A percentile compares a stretch with the other conserved stretches of the same genome.
These are phyloP conservation scores for Erythrophleum ivorense DNA, from an alignment of 331 rosid genomes.

Conservation along the genomic window DNA sequence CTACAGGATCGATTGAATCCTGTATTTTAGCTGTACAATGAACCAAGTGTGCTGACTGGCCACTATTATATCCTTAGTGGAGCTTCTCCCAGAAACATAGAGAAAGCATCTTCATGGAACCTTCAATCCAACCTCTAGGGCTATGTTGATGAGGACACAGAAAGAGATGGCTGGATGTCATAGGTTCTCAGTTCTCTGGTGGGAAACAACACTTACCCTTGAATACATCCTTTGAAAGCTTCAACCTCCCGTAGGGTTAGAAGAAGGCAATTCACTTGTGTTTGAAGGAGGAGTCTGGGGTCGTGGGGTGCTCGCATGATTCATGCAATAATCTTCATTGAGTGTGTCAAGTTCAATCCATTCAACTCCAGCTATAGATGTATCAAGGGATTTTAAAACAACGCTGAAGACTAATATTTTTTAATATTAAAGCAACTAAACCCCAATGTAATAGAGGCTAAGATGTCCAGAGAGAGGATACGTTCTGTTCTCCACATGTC, in stretches of 20 bases:
- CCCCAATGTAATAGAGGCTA: slow-evolving; percentile 25
- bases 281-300: slow-evolving; percentile 53
- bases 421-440: not conserved
- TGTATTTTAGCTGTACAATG: slow-evolving; percentile 63
- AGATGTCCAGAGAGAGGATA: not conserved
- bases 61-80: not conserved
- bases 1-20: slow-evolving; percentile 43
- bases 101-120: slow-evolving; percentile 45
- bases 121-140: slow-evolving; percentile 57
- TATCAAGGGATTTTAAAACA: slow-evolving; percentile 52
- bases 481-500: slow-evolving; percentile 93
- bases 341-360: slow-evolving; percentile 69
- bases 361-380: slow-evolving; percentile 63
- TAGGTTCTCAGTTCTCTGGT: slow-evolving; percentile 40
- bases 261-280: slow-evolving; percentile 51
- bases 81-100: slow-evolving; percentile 33
- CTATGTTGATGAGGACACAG: not conserved
- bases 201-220: slow-evolving; percentile 39
- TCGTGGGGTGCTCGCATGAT: slow-evolving; percentile 44
- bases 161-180: slow-evolving; percentile 48
- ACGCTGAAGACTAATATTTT: not conserved
- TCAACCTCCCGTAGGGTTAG: slow-evolving; percentile 59
- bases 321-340: slow-evolving; percentile 60
- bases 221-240: slow-evolving; percentile 35
- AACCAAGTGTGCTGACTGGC: not conserved